Base-by-base conservation (phyloP, 2,329 filamentous ascomycete genomes). In the Colletotrichum liaoningense region DNA sequence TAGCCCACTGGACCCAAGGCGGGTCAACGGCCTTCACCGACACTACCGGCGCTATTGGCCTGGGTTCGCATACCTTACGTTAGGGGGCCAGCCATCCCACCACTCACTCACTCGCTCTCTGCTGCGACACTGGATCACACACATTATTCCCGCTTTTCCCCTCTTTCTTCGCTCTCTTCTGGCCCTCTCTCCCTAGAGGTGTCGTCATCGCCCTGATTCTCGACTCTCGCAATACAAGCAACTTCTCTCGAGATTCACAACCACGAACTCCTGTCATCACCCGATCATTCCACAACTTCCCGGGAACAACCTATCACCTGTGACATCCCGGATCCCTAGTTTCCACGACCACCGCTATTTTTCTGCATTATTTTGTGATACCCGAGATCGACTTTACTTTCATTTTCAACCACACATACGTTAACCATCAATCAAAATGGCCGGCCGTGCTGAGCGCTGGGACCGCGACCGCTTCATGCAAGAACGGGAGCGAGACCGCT, bases 381-480 rank as follows among this genome's bases (percentile, higher is more conserved):
- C 72, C 64, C 64, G 12, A 59, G 11, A 9, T 33, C 68, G 55
- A 57, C 65, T 60, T 57, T n/a, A 9, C 55, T 16, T 54, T 69
- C 30, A 52, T 26, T 26, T 28, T 24, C 24, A 49, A 9, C 46
- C 30, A 59, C 28, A 54, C 38, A 63, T 67, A 66, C 66, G 69
- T 67, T 71, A 4, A 55, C 28, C 30, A 57, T n/a, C 38, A n/a
- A 6, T 28, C 60, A 66, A 24, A 67, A 76, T 76, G 75, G 75
- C 74, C 46, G 82, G 82, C 72, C 83, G 83, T 72, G 78, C 80
- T 63, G 83, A 83, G 75, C 83, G 86, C 77, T 91, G 88, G 88
- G 89, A 92, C 77, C 85, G 85, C 59, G 89, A 89, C 75, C 89
- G 89, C 75, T 86, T 88, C 77, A 75, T 79, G 46, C 78, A 79